phyloP scores from a whole-genome alignment of 2,329 filamentous ascomycete species.

The Fusarium mexicanum region DNA sequence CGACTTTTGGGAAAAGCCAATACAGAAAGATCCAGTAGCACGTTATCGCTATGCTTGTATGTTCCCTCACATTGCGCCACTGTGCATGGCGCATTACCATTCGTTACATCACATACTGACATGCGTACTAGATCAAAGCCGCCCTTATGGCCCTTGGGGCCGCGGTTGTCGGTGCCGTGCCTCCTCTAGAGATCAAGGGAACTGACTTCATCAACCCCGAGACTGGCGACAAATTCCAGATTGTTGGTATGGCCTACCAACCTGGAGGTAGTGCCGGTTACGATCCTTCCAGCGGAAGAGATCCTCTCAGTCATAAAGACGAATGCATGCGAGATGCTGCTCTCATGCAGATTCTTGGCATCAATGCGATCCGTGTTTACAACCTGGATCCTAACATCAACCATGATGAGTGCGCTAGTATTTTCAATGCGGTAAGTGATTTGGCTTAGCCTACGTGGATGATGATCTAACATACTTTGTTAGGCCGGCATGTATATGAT shows the following conservation, averaged over 20 bases:
- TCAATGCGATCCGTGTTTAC: constrained; percentile 77
- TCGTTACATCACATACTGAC: constrained; percentile 19
- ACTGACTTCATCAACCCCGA: constrained; percentile 68
- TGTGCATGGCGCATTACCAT: neutral
- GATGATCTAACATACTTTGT: neutral
- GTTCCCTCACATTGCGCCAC: constrained; percentile 8
- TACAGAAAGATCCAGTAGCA: constrained; percentile 3
- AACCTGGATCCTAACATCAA: constrained; percentile 73
- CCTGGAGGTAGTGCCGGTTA: constrained; percentile 72
- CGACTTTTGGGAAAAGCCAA: constrained; percentile 14
- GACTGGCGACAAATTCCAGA: constrained; percentile 69
- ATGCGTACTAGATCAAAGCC: constrained; percentile 48
- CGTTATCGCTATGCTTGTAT: constrained; percentile 42
- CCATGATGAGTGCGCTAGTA: constrained; percentile 73
- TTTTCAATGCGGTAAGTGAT: constrained; percentile 67
- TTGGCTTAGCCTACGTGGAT: too few relatives aligned
- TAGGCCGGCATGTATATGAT: constrained; percentile 75
- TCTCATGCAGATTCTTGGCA: constrained; percentile 70
- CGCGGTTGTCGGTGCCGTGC: constrained; percentile 64
- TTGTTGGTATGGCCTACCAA: constrained; percentile 75
- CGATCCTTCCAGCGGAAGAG: constrained; percentile 61
- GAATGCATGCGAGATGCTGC: constrained; percentile 72
- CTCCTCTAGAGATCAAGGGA: constrained; percentile 65
- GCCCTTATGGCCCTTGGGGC: constrained; percentile 64
- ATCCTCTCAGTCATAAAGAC: constrained; percentile 68